Evolutionary conservation across 495 filamentous ascomycete genomes (phyloP).

Genomic region (Immersiella caudata): DNA sequence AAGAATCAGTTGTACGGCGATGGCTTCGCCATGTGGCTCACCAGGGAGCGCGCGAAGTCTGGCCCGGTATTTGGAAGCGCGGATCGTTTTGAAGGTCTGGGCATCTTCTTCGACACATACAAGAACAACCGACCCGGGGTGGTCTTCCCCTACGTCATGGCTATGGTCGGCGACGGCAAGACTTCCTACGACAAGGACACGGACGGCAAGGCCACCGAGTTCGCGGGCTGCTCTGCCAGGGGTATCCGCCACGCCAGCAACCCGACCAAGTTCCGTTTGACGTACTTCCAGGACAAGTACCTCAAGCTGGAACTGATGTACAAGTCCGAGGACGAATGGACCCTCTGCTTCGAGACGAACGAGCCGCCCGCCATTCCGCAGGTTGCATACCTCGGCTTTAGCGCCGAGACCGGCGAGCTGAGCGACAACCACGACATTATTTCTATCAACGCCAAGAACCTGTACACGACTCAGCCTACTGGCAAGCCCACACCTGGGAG

Average conservation of each 20-base stretch:
- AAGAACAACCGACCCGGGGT: conserved; percentile 98
- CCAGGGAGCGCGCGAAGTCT: conserved; percentile 78
- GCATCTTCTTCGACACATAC: conserved; percentile 98
- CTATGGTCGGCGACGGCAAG: conserved; percentile 91
- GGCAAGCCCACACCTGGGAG: conserved; percentile 46
- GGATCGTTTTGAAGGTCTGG: conserved; percentile 92
- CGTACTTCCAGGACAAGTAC: conserved; percentile 95
- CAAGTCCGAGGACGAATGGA: conserved; percentile 86
- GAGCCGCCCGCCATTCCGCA: conserved; percentile 78
- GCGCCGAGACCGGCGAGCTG: conserved; percentile 93
- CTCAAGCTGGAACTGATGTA: conserved; percentile 92
- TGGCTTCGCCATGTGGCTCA: conserved; percentile 98
- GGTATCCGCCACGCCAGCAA: conserved; percentile 78
- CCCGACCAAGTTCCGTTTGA: conserved; percentile 84
- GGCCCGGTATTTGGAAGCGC: conserved; percentile 87
- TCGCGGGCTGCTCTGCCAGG: conserved; percentile 92
- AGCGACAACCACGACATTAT: conserved; percentile 98
- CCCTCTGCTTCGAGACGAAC: conserved; percentile 79
- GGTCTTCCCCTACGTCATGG: conserved; percentile 98
- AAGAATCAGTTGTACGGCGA: conserved; percentile 84
- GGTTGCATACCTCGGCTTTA: conserved; percentile 93
- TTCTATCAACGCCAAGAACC: conserved; percentile 80
- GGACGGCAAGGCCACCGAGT: conserved; percentile 90
- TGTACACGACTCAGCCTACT: conserved; percentile 67
- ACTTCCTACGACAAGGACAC: conserved; percentile 90